phyloP scores from a whole-genome alignment of 2,329 filamentous ascomycete species.

The Fusarium xyrophilum region DNA sequence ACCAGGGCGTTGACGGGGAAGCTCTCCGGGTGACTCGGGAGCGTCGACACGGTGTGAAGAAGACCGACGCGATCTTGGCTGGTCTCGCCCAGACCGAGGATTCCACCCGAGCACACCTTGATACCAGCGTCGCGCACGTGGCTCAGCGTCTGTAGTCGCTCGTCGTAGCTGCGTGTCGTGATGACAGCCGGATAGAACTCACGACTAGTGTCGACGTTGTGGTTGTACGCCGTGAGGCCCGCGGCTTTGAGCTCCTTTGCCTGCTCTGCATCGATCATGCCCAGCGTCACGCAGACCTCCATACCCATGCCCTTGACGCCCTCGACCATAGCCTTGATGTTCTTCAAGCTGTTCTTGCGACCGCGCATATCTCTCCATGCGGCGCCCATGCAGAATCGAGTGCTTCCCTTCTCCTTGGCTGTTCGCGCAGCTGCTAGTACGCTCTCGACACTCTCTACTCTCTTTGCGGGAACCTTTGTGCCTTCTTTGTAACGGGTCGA shows the following conservation, averaged over 20 bases:
- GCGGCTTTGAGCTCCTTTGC: slow-evolving; percentile 83
- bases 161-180: slow-evolving; percentile 85
- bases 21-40: slow-evolving; percentile 84
- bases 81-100: slow-evolving; percentile 83
- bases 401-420: slow-evolving; percentile 84
- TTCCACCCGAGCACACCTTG: slow-evolving; percentile 89
- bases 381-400: slow-evolving; percentile 93
- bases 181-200: slow-evolving; percentile 90
- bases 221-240: slow-evolving; percentile 90
- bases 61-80: slow-evolving; percentile 81
- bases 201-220: slow-evolving; percentile 89
- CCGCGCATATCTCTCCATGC: slow-evolving; percentile 95
- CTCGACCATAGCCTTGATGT: slow-evolving; percentile 85
- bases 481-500: slow-evolving; percentile 80
- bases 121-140: slow-evolving; percentile 87
- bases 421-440: slow-evolving; percentile 79
- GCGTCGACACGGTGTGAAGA: slow-evolving; percentile 79
- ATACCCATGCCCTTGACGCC: slow-evolving; percentile 83
- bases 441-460: slow-evolving; percentile 78
- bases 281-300: slow-evolving; percentile 92
- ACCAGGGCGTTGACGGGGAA: slow-evolving; percentile 93
- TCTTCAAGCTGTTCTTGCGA: slow-evolving; percentile 81
- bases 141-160: slow-evolving; percentile 78
- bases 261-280: slow-evolving; percentile 86
- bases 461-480: slow-evolving; percentile 79